phyloP scores from a whole-genome alignment of 2,329 filamentous ascomycete genomes.

The Botrytis porri region DNA sequence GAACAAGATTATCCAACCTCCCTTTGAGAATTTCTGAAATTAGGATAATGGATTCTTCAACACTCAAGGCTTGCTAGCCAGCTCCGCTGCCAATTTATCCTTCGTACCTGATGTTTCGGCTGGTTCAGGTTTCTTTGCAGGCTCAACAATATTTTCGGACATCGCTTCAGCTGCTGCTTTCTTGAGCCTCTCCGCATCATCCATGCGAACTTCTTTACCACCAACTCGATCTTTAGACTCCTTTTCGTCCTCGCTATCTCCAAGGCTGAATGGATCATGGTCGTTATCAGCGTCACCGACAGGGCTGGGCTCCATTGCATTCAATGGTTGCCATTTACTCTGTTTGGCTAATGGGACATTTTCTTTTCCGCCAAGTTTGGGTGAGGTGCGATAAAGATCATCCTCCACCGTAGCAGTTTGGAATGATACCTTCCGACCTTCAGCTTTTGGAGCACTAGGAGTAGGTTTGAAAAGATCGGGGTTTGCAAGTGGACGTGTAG shows the following conservation, averaged over 20 bases:
- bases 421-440: constrained; percentile 52
- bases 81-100: constrained; percentile 35
- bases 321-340: constrained; percentile 97
- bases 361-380: constrained; percentile 54
- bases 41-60: not conserved
- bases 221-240: constrained; percentile 58
- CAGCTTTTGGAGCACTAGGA: constrained; percentile 43
- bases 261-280: constrained; percentile 85
- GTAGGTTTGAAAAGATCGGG: constrained; percentile 76
- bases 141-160: constrained; percentile 41
- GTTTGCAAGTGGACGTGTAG: constrained; percentile 68
- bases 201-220: constrained; percentile 55
- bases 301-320: constrained; percentile 78
- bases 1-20: not conserved
- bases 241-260: constrained; percentile 91
- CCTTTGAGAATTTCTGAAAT: not conserved
- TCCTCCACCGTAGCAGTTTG: constrained; percentile 64
- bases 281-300: constrained; percentile 77
- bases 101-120: constrained; percentile 35
- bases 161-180: constrained; percentile 55
- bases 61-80: constrained; percentile 31
- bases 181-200: constrained; percentile 57
- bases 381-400: constrained; percentile 67
- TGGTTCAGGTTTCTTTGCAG: constrained; percentile 33
- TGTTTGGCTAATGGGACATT: constrained; percentile 54